These are phyloP conservation scores for Podospora australis DNA, from an alignment of 495 filamentous ascomycete genomes.

Conservation along the genomic window DNA sequence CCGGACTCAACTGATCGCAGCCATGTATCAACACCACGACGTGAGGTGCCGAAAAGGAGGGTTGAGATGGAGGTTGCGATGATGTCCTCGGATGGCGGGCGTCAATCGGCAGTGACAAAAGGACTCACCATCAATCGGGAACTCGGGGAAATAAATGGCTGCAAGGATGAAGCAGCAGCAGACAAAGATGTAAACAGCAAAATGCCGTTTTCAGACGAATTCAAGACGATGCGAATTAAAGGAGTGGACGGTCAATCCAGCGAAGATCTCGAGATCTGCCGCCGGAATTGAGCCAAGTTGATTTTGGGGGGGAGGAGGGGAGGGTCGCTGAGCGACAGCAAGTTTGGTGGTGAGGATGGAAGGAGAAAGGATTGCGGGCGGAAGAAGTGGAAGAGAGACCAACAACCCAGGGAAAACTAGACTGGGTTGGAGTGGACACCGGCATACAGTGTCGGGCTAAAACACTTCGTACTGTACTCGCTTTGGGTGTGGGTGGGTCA, in stretches of 20 bases:
- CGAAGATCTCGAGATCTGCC: constrained; percentile 43
- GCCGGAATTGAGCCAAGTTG: constrained; percentile 41
- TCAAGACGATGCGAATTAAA: constrained; percentile 28
- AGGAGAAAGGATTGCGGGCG: constrained; percentile 14
- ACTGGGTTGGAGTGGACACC: background rate
- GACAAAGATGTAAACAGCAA: constrained; percentile 17
- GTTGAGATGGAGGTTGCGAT: background rate
- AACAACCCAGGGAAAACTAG: constrained; percentile 13
- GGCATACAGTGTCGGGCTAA: too few species aligned
- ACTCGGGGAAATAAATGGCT: constrained; percentile 9
- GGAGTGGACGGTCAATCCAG: constrained; percentile 50
- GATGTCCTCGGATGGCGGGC: too few species aligned
- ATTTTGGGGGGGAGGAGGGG: constrained; percentile 11
- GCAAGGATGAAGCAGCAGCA: constrained; percentile 17
- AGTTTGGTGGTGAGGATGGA: constrained; percentile 12
- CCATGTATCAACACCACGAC: background rate
- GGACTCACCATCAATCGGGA: constrained; percentile 17
- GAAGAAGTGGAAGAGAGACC: constrained; percentile 14
- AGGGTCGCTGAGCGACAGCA: constrained; percentile 22
- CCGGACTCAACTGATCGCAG: constrained; percentile 1
- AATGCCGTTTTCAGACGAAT: constrained; percentile 24
- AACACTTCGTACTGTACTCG: too few species aligned
- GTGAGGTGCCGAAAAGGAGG: background rate
- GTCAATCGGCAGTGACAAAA: too few species aligned
- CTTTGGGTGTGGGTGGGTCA: too few species aligned